Base-by-base conservation (phyloP, 306 rosid genomes). In the Cicer chorassanicum region DNA sequence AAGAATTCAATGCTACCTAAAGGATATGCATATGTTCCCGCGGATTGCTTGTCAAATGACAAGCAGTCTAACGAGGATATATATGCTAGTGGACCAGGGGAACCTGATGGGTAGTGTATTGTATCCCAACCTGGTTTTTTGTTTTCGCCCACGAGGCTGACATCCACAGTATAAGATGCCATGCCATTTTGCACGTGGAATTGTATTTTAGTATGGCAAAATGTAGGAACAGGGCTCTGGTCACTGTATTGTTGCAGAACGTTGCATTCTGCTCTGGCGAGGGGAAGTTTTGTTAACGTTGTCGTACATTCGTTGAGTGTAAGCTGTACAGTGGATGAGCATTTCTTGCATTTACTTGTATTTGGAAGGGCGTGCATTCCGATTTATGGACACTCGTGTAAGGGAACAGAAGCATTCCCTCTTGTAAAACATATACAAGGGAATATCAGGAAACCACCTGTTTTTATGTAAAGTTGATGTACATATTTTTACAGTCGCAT, bases 1-100 rank as follows among this genome's bases (percentile, higher is more conserved):
- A 95, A 89, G 86, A 95, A 95, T 77, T 87, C 87, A 80, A 86
- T 13, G 81, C 80, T 95, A 72, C 99, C 99, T 34, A 95, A 95
- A 79, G 97, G 96, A 68, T 95, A 95, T 84, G 92, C 91, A 34
- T 95, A 95, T 79, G 99, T 92, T 83, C 99, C 98, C 65, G 99
- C 99, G 14, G 97, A 92, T 83, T 80, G 90, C 80, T 82, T 95
- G 80, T 84, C 96, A 61, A 88, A 82, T 78, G 96, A 88, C 71
- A 88, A 92, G 92, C 96, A 90, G 79, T 74, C 54, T 14, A 81
- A 85, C 45, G 90, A 85, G 88, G 98, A 92, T 65, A 66, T 74
- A 42, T 80, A 77, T 78, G 83, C 92, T 76, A 71, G 79, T 43
- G 87, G 74, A 51, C 93, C 84, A 38, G 77, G 74, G 70, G 92